phyloP scores from a whole-genome alignment of 1,284 basidiomycete genomes.

The Cutaneotrichosporon mucoides region DNA sequence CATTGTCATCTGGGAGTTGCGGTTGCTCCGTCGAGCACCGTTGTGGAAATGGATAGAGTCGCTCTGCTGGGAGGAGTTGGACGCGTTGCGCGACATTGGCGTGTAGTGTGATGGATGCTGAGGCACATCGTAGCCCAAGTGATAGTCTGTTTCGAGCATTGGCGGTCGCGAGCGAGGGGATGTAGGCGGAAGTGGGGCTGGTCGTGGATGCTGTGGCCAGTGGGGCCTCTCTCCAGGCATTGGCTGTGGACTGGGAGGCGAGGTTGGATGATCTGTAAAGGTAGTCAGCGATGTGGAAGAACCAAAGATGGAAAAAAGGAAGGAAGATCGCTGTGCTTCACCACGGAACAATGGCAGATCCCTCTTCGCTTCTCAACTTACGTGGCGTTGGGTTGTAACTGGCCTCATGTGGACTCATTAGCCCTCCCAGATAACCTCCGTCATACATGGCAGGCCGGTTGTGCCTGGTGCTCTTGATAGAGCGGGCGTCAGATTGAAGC shows the following conservation, averaged over 20 bases:
- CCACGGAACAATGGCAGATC: too few species aligned
- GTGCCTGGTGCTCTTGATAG: background rate
- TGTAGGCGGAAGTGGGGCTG: background rate
- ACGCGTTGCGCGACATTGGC: background rate
- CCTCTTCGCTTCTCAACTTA: background rate
- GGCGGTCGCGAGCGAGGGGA: background rate
- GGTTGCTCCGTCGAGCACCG: background rate
- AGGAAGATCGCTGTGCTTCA: too few species aligned
- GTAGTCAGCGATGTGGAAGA: too few species aligned
- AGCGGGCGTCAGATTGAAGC: background rate
- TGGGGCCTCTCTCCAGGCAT: background rate
- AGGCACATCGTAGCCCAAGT: background rate
- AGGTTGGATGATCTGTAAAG: background rate
- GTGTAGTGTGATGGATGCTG: background rate
- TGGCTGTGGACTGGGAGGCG: background rate
- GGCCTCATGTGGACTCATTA: background rate
- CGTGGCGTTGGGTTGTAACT: background rate
- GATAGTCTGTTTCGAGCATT: background rate
- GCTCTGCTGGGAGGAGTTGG: background rate
- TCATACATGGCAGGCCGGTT: background rate
- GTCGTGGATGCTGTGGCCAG: background rate
- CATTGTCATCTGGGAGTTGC: conserved; percentile 3
- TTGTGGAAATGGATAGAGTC: background rate
- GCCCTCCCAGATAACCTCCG: background rate
- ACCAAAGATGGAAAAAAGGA: too few species aligned